A percentile compares a stretch with the other conserved stretches of the same genome.
These are phyloP conservation scores for Wickerhamomyces alni DNA, from an alignment of 805 yeast genomes.

Conservation along the genomic window DNA sequence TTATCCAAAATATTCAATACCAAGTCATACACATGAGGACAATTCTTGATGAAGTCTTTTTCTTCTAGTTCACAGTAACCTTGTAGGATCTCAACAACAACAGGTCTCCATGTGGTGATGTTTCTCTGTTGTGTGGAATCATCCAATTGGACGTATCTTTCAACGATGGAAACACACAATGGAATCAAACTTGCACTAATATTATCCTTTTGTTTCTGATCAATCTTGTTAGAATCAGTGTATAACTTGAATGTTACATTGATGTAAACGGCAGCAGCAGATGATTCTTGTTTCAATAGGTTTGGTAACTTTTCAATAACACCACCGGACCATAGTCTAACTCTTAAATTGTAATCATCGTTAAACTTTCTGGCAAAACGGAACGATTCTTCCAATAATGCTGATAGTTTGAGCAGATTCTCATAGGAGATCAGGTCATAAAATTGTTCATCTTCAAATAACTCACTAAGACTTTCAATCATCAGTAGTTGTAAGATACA, in stretches of 20 bases:
- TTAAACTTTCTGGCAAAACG: slow-evolving; percentile 83
- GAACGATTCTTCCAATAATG: slow-evolving; percentile 61
- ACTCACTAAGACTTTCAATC: slow-evolving; percentile 80
- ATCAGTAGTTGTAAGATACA: slow-evolving; percentile 86
- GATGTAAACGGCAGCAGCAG: slow-evolving; percentile 82
- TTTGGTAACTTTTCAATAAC: slow-evolving; percentile 91
- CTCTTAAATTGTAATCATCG: slow-evolving; percentile 80
- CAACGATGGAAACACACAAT: slow-evolving; percentile 64
- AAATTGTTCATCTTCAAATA: slow-evolving; percentile 66
- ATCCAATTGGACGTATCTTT: slow-evolving; percentile 64
- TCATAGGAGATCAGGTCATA: slow-evolving; percentile 63
- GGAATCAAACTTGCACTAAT: slow-evolving; percentile 55
- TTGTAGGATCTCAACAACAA: slow-evolving; percentile 79
- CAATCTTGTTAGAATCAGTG: slow-evolving; percentile 52
- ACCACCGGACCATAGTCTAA: slow-evolving; percentile 87
- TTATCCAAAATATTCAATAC: slow-evolving; percentile 56
- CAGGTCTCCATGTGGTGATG: slow-evolving; percentile 85
- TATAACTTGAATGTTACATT: slow-evolving; percentile 76
- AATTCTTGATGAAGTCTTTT: slow-evolving; percentile 53
- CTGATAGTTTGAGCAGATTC: slow-evolving; percentile 53
- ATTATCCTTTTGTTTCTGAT: slow-evolving; percentile 37
- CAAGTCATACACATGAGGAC: slow-evolving; percentile 55
- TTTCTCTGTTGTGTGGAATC: slow-evolving; percentile 73
- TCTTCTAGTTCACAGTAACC: slow-evolving; percentile 77
- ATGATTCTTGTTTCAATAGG: slow-evolving; percentile 83